Base-by-base conservation (phyloP, 768 basidiomycete species). In the Auriscalpium orientale region DNA sequence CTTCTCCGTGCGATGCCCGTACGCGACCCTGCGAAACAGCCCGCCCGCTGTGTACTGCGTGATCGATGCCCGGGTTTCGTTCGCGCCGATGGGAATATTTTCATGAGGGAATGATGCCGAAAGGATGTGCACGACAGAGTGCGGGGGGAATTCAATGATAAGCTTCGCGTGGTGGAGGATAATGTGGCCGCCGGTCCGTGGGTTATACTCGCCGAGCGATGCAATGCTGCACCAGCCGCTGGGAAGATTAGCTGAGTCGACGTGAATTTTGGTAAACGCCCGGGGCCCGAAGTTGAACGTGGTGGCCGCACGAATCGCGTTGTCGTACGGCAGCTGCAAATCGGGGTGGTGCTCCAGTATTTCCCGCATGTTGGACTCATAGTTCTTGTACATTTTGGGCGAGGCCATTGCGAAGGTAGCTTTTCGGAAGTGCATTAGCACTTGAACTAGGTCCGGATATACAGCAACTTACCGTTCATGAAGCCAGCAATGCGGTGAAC, bases 271-370 rank as follows among this genome's bases (percentile, higher is more conserved):
- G n/a, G n/a, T n/a, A n/a, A n/a, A n/a, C n/a, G n/a, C n/a, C n/a
- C n/a, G n/a, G n/a, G n/a, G n/a, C n/a, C 62, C 62, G n/a, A 62
- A 58, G 46, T 62, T 62, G 45, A 57, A 53, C n/a, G 56, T 46
- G 20, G 43, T 43, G 16, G 58, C 61, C 0, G 55, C 52, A 22
- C 38, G 58, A 7, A 61, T 45, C 44, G 50, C 53, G 44, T 53
- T 53, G 7, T 16, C 28, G n/a, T 18, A 47, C 2, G 57, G 51
- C 8, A 22, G 10, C 4, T n/a, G n/a, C 10, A 61, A n/a, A n/a
- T 49, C 36, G 1, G 40, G 46, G 11, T 47, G 15, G 16, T 21
- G 46, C 20, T 47, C 5, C 13, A 6, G 11, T 11, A 47, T 16
- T 12, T 12, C 46, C 2, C 20, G 10, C 2, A 47, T 15, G 5